Percentiles rank a stretch among this genome's conserved stretches.
These are phyloP conservation scores for Aschersonia sp. DNA, from an alignment of 2,329 filamentous ascomycete genomes.

Conservation along the genomic window DNA sequence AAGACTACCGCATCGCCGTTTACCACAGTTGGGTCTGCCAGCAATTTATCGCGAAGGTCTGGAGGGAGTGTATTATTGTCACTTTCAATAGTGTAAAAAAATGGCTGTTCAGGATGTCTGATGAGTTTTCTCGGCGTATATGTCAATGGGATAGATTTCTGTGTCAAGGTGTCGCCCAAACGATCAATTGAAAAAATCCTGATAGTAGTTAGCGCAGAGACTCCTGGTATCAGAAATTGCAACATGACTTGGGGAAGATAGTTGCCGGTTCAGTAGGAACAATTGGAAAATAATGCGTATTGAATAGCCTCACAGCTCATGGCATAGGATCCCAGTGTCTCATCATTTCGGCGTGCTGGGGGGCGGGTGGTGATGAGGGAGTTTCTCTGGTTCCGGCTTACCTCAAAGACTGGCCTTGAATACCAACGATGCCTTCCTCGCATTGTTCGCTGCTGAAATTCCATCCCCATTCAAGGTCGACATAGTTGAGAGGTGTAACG, in stretches of 20 bases:
- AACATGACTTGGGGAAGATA: not conserved
- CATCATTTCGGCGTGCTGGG: constrained; percentile 44
- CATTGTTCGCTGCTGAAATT: constrained; percentile 95
- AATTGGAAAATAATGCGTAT: constrained; percentile 58
- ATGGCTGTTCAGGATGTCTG: constrained; percentile 71
- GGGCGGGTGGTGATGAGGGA: constrained; percentile 13
- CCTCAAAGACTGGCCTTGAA: constrained; percentile 78
- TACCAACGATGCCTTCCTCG: constrained; percentile 84
- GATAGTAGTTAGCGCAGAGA: constrained; percentile 3
- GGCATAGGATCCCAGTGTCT: constrained; percentile 45
- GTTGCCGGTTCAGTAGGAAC: constrained; percentile 74
- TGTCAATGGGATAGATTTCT: constrained; percentile 71
- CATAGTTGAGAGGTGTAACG: constrained; percentile 81
- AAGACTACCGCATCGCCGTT: constrained; percentile 61
- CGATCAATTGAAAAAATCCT: constrained; percentile 88
- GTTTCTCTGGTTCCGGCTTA: constrained; percentile 27
- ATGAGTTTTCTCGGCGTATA: constrained; percentile 85
- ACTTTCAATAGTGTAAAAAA: constrained; percentile 89
- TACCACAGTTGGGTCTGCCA: constrained; percentile 54
- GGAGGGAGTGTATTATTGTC: constrained; percentile 84
- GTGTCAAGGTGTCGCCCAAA: constrained; percentile 69
- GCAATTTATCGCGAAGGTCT: constrained; percentile 58
- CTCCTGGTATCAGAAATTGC: not conserved
- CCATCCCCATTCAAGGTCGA: constrained; percentile 82
- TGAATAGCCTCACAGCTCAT: constrained; percentile 37